Base-by-base conservation (phyloP, 1,139 yeast genomes). In the Suhomyces kunorum region DNA sequence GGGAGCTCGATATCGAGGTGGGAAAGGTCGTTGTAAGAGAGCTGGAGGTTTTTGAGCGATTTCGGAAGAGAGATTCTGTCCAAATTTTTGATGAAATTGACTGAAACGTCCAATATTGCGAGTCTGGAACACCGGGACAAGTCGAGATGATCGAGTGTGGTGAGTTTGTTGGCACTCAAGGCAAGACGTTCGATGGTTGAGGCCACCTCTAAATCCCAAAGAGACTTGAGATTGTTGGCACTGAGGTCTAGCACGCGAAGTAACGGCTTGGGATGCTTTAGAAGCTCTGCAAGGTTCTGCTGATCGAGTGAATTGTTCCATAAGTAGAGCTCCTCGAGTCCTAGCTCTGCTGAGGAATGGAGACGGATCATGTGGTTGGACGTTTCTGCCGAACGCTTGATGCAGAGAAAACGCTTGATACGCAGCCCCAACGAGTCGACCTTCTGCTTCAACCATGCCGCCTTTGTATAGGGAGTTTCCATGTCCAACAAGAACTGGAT, bases 231-330 rank as follows among this genome's bases (percentile, higher is more conserved):
- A 17, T 48, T 37, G 42, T 59, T 59, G 7, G 53, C 58, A 5
- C 54, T 45, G 4, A 59, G 40, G 29, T 58, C 61, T 22, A 59
- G 34, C 1, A 53, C 37, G 19, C 38, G 38, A 7, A 59, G 43
- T 6, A 19, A 32, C 2, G 47, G 38, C 3, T 42, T 43, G 2
- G 38, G 29, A 11, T 26, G 35, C 7, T 43, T 32, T 15, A 47
- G 41, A 32, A 38, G 44, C 12, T 36, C 39, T 30, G 24, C 30
- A 15, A 44, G 16, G 13, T 42, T 29, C 12, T 34, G 28, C 32
- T 55, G 56, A 17, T 40, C 46, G 16, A 59, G 45, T 14, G 51
- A 46, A 34, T 51, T 46, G 32, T 55, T 59, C 49, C 54, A 47
- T 25, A 59, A 34, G 40, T 53, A 48, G 11, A 58, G 41, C 23